These are phyloP conservation scores for Aspergillus costaricaensis DNA, from an alignment of 2,329 filamentous ascomycete genomes.

Conservation along the genomic window DNA sequence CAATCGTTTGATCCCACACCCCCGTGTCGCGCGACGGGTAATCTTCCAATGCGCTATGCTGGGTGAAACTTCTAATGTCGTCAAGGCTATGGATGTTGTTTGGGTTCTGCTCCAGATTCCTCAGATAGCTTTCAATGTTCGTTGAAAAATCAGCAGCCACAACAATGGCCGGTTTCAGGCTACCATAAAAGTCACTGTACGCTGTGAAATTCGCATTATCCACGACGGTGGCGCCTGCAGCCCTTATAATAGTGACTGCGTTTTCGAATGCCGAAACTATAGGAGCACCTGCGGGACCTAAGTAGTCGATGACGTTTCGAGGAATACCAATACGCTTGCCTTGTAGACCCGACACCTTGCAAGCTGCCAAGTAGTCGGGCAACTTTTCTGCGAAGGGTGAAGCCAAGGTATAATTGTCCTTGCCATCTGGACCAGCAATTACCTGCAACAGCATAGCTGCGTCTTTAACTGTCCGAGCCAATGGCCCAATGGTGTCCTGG, in stretches of 20 bases:
- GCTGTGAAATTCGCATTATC: slow-evolving; percentile 62
- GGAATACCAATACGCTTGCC: slow-evolving; percentile 67
- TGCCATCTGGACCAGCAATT: slow-evolving; percentile 57
- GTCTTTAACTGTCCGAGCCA: slow-evolving; percentile 61
- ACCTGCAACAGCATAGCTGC: slow-evolving; percentile 59
- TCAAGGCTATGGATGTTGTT: slow-evolving; percentile 54
- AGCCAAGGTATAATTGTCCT: slow-evolving; percentile 60
- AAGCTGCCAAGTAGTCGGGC: slow-evolving; percentile 64
- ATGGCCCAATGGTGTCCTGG: slow-evolving; percentile 60
- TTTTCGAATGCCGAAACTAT: slow-evolving; percentile 58
- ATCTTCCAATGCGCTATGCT: slow-evolving; percentile 54
- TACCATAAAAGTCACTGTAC: slow-evolving; percentile 48
- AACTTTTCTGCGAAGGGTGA: slow-evolving; percentile 55
- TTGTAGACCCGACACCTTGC: slow-evolving; percentile 54
- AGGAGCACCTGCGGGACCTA: slow-evolving; percentile 37
- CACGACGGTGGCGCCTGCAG: slow-evolving; percentile 62
- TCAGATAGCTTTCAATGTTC: slow-evolving; percentile 59
- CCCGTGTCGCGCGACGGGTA: slow-evolving; percentile 63
- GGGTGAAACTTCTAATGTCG: slow-evolving; percentile 59
- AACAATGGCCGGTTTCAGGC: slow-evolving; percentile 43
- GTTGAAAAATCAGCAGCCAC: slow-evolving; percentile 61
- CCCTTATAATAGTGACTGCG: slow-evolving; percentile 55
- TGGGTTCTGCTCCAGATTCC: slow-evolving; percentile 59
- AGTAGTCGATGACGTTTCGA: slow-evolving; percentile 56
- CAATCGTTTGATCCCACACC: slow-evolving; percentile 57